Base-by-base conservation (phyloP, 164 flowering plant species). In the Kalanchoe fedtschenkoi region DNA sequence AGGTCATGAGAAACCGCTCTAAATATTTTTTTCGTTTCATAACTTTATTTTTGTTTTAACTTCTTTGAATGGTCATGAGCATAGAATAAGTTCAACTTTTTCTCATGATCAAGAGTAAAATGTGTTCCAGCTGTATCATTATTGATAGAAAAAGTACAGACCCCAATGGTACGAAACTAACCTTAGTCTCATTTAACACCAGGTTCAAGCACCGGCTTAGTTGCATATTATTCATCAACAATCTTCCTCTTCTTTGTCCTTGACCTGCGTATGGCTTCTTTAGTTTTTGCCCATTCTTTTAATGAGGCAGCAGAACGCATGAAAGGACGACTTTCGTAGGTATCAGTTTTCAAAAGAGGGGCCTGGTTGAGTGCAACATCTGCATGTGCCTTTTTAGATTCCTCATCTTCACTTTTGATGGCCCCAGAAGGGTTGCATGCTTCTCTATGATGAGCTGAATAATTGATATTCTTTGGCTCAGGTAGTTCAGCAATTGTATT, bases 261-360 rank as follows among this genome's bases (percentile, higher is more conserved):
- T 37, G 84, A 71, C 6, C 76, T 76, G 63, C 75, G 78, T 29
- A 88, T 62, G 56, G 87, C 74, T n/a, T 86, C 78, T 70, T 77
- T 86, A 5, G 79, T 59, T 35, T 74, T 82, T 11, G 61, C 68
- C 93, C 93, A 88, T 60, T 86, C 87, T 70, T 70, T 85, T 74
- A 85, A 41, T 10, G 95, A 91, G 65, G 77, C 73, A 22, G 74
- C 80, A 72, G 70, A 79, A 62, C 86, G 83, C 87, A 82, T 80
- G 70, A 91, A 91, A 4, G 77, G 54, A 75, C 89, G 83, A 51
- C 69, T 66, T 63, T 81, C 85, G 28, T 74, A 77, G 16, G 69
- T 58, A 11, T n/a, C 58, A 35, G 62, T 54, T 22, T 60, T 67
- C 28, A 5, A 63, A 6, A 15, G 22, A 1, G 67, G 58, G 21